Conservation (phyloP, 1,284 basidiomycete genomes). For the Sporisorium exsertum region DNA sequence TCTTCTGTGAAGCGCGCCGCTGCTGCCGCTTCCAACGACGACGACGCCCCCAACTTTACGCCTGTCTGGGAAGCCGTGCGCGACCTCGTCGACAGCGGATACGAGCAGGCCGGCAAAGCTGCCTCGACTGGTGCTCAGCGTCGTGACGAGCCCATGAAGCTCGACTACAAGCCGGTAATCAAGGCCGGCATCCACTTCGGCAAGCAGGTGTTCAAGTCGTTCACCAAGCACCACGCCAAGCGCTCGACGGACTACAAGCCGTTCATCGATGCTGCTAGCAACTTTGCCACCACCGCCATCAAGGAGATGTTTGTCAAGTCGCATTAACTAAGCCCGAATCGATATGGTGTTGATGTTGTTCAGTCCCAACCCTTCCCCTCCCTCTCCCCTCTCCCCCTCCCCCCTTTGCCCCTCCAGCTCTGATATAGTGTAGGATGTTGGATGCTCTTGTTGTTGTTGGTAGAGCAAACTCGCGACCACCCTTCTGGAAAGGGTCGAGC, state of each 20-base stretch:
- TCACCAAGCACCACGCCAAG: constrained; percentile 44
- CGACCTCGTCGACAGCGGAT: constrained; percentile 55
- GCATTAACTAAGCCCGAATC: not conserved
- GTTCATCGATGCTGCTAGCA: constrained; percentile 77
- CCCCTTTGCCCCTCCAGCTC: not conserved
- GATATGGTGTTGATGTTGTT: too few relatives aligned
- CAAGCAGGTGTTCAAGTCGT: constrained; percentile 46
- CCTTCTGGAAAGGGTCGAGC: constrained; percentile 37
- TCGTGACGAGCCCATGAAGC: constrained; percentile 28
- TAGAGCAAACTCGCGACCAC: constrained; percentile 15
- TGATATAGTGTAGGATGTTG: constrained; percentile 11
- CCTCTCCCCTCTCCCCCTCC: not conserved
- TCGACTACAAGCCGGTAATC: constrained; percentile 51
- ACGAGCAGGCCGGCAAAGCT: constrained; percentile 27
- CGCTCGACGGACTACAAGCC: constrained; percentile 74
- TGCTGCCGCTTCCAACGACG: constrained; percentile 5
- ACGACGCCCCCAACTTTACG: constrained; percentile 39
- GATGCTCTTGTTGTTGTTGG: constrained; percentile 17
- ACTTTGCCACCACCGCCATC: constrained; percentile 38
- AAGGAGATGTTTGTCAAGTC: constrained; percentile 43
- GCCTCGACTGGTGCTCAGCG: constrained; percentile 12
- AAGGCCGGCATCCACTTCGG: constrained; percentile 42
- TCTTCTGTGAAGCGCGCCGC: constrained; percentile 29
- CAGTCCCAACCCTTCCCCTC: not conserved
- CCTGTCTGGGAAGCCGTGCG: constrained; percentile 55